Evolutionary conservation across 2,329 filamentous ascomycete species (phyloP), one percentile per base, ranked within the genome.

Genomic region (Calonectria pauciramosa): DNA sequence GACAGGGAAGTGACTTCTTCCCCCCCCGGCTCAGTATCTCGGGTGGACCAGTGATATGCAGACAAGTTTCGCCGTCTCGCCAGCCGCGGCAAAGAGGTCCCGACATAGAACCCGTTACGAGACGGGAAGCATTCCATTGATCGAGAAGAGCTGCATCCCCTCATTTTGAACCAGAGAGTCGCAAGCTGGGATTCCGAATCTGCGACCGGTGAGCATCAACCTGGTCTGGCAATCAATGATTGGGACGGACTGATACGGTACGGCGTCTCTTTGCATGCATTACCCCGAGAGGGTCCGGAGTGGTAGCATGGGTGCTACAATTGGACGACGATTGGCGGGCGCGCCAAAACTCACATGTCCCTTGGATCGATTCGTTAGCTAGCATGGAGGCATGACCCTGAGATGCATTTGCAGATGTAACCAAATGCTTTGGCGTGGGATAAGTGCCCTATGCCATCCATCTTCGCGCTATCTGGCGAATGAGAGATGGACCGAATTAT

Each of bases 321-420:
- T 78, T 73, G 79, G 74, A 75, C 76, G 75, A 75, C 79, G 75
- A 79, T 77, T 78, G 77, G 80, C 73, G 74, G 79, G 76, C 18
- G 79, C 63, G n/a, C 23, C 60, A 14, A 26, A 59, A 66, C 49
- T 68, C 65, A 65, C 70, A 70, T 70, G 59, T 64, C 69, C 49
- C 44, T 44, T 30, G 64, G 70, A 74, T 54, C 38, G 47, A 68
- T 75, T 68, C 63, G 73, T 75, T 73, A 54, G 73, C 73, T 72
- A 59, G 32, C 63, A 41, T 72, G 68, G 75, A 78, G 44, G 77
- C 77, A 78, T 81, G 79, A 77, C 76, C 78, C 41, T 20, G 64
- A 41, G 56, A 72, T 74, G 74, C 74, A 77, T 74, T 65, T 41
- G 51, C 73, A 59, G 44, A 75, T 68, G 70, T 70, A 77, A 77